Evolutionary conservation across 169 alveolate genomes (phyloP).

Genomic region (Plasmodium fragile): DNA sequence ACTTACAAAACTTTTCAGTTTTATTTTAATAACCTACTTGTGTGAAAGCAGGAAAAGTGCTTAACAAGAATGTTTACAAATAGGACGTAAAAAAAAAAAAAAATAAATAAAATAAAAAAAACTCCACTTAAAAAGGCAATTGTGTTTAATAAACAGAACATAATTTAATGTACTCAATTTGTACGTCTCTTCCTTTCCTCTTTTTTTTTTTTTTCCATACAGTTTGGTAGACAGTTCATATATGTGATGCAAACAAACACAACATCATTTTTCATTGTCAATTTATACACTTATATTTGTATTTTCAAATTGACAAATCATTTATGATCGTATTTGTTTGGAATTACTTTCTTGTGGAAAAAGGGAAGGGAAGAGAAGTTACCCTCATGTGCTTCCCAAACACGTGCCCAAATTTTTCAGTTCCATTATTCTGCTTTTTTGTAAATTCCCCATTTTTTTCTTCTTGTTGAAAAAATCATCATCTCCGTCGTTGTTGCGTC

Average conservation of each 20-base stretch:
- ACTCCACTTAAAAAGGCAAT: conserved; percentile 7
- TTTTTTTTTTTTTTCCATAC: not conserved
- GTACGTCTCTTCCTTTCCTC: conserved; percentile 2
- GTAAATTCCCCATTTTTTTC: conserved; percentile 28
- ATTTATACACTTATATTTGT: conserved; percentile 56
- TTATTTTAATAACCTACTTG: conserved; percentile 1
- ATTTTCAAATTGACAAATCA: conserved; percentile 76
- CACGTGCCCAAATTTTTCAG: conserved; percentile 71
- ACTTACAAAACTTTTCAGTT: not conserved
- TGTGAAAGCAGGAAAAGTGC: not conserved
- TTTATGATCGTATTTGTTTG: conserved; percentile 45
- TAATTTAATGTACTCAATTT: not conserved
- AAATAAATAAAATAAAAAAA: not conserved
- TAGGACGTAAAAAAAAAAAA: not conserved
- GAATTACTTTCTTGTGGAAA: conserved; percentile 1
- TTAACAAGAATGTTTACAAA: not conserved
- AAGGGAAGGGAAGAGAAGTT: conserved; percentile 7
- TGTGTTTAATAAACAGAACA: not conserved
- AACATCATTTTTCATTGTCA: conserved; percentile 68
- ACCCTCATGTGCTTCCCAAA: conserved; percentile 73
- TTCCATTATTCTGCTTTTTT: conserved; percentile 61
- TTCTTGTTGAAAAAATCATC: conserved; percentile 53
- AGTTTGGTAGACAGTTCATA: not conserved
- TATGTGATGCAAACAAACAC: conserved; percentile 18
- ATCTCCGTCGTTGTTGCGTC: conserved; percentile 23